Base-by-base conservation (phyloP, 106 monocot species). In the Dendrobium huoshanense region DNA sequence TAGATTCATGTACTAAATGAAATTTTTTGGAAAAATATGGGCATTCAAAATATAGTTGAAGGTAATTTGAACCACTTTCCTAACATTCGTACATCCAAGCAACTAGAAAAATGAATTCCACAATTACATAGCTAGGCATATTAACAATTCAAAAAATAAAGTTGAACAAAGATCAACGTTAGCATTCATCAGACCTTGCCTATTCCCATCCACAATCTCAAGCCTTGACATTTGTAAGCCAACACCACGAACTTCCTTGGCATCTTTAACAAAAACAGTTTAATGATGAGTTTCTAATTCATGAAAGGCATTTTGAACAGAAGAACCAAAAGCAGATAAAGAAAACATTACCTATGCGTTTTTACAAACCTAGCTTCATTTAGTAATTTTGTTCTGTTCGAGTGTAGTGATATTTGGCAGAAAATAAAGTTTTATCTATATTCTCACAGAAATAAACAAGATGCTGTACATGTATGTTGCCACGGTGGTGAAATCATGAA, bases 231-330 rank as follows among this genome's bases (percentile, higher is more conserved):
- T 82, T 77, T 93, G 95, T 75, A 99, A 79, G 44, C 98, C 98
- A 84, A 95, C 80, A 79, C 98, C 98, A 78, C 98, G 92, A 75
- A 99, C 91, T 79, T 99, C 98, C 84, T 90, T 91, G 54, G 88
- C 91, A 95, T 95, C 98, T 95, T 76, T 29, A 88, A 61, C 10
- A 80, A 56, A 82, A 79, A 49, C 13, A 64, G 59, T 7, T 17
- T 7, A 81, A 41, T 40, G 47, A 74, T n/a, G 61, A 81, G 61
- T 25, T 80, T 22, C 8, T 24, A 25, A 5, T 22, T n/a, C 70
- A 79, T 8, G 40, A 41, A 43, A 37, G n/a, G 29, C 9, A 17
- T 74, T 74, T 74, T 20, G 19, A 74, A 44, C 20, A 15, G 20
- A 74, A 74, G 72, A 72, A 18, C 72, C 42, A 33, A 29, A 70